phyloP scores from a whole-genome alignment of 345 rosid species.

The Turritis glabra region DNA sequence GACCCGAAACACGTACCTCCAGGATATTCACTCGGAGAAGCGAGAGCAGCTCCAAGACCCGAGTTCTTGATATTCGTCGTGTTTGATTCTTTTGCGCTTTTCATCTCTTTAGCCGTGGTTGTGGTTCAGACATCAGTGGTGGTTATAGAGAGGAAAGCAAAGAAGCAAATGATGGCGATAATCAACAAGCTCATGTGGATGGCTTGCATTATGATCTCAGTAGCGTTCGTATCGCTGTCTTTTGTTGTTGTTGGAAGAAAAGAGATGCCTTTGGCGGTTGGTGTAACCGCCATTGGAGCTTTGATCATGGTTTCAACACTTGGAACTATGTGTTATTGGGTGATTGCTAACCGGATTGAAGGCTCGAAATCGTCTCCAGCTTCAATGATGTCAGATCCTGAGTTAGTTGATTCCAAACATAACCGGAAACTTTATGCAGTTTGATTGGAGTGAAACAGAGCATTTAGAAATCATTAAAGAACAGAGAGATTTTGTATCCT shows the following conservation, averaged over 20 bases:
- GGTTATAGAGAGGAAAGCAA: constrained; percentile 75
- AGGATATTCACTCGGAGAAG: constrained; percentile 59
- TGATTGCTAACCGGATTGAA: constrained; percentile 63
- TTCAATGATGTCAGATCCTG: constrained; percentile 67
- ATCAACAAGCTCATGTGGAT: constrained; percentile 97
- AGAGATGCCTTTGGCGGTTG: constrained; percentile 60
- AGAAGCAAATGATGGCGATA: constrained; percentile 82
- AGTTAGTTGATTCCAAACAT: constrained; percentile 51
- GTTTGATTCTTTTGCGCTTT: constrained; percentile 83
- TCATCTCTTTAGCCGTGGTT: constrained; percentile 91
- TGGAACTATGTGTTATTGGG: constrained; percentile 92
- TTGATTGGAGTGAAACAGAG: constrained; percentile 33
- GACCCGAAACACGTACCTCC: constrained; percentile 38
- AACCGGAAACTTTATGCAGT: constrained; percentile 73
- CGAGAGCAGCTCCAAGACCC: constrained; percentile 53
- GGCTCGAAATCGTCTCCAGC: constrained; percentile 59
- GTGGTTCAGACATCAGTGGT: constrained; percentile 95
- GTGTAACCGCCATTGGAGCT: constrained; percentile 60
- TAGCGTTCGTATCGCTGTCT: constrained; percentile 76
- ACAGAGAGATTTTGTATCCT: constrained; percentile 26
- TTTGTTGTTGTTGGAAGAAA: constrained; percentile 69
- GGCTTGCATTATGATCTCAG: constrained; percentile 83
- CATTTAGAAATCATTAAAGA: neutral
- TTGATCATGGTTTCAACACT: constrained; percentile 78
- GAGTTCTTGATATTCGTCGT: constrained; percentile 69